phyloP scores from a whole-genome alignment of 208 protist species.

The Trypanosoma lewisi region DNA sequence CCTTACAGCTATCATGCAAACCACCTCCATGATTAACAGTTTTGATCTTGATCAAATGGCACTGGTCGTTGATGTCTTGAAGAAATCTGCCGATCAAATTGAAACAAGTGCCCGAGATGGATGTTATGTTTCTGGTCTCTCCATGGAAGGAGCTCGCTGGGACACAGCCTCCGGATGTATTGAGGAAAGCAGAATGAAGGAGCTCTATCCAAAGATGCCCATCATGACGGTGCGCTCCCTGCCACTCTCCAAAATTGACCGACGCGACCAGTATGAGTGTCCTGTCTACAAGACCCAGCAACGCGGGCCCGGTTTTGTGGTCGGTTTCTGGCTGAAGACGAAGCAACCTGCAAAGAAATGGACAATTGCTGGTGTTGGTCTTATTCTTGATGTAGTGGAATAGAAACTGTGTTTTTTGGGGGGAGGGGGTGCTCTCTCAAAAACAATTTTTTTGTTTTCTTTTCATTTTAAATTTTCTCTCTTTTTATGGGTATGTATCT shows the following conservation, averaged over 20 bases:
- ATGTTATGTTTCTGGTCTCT: conserved; percentile 96
- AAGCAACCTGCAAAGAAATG: conserved; percentile 95
- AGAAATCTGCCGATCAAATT: conserved; percentile 95
- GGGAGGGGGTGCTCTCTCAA: neutral
- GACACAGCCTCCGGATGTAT: conserved; percentile 87
- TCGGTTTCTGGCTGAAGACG: conserved; percentile 94
- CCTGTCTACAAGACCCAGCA: conserved; percentile 97
- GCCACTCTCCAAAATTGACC: conserved; percentile 90
- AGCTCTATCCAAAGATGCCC: conserved; percentile 93
- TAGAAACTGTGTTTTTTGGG: conserved; percentile 30
- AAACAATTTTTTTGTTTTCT: neutral
- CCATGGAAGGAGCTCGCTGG: conserved; percentile 98
- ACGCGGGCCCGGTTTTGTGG: conserved; percentile 94
- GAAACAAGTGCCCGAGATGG: conserved; percentile 95
- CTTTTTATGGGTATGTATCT: neutral
- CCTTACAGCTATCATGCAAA: conserved; percentile 98
- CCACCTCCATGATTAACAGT: conserved; percentile 96
- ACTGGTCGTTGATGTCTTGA: conserved; percentile 93
- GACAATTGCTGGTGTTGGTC: conserved; percentile 96
- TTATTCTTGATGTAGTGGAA: conserved; percentile 95
- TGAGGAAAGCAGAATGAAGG: conserved; percentile 94
- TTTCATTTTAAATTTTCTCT: neutral
- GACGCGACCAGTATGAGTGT: conserved; percentile 96
- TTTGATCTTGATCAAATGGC: conserved; percentile 97
- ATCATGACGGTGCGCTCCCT: conserved; percentile 93